Evolutionary conservation across 108 stramenopile genomes (phyloP), one percentile per base, ranked within the genome.

Genomic region (Discostella pseudostelligera): DNA sequence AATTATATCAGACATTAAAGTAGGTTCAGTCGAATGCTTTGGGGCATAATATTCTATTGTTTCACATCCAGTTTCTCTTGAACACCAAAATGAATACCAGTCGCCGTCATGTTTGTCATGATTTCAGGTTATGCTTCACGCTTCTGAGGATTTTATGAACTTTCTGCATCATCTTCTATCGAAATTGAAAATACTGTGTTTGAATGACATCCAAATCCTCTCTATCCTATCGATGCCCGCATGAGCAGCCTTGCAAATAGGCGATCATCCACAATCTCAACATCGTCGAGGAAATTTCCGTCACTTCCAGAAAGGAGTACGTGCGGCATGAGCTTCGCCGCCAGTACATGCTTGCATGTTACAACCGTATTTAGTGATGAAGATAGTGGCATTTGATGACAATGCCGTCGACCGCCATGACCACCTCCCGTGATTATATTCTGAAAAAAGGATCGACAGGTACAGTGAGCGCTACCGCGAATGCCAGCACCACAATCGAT

Each of bases 261-360:
- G 9, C 62, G 44, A 51, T 76, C 74, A 43, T 76, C 74, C 13
- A 76, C 43, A 42, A 57, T 17, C 39, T 76, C 74, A 24, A 59
- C 50, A 0, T 66, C 48, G 21, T 25, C 22, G 4, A 58, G 67
- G 19, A 50, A 29, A 37, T 32, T 26, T 8, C 56, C 74, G 8
- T 51, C 56, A 0, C 49, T 43, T 20, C 67, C 39, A 8, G 47
- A 24, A 16, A 62, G 74, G 19, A 76, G 62, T 26, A 76, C 32
- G 65, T 76, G 62, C 9, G 74, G 74, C 74, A 76, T 76, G n/a
- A 76, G 60, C 42, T 67, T 63, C 17, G 59, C 54, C 20, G 74
- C 74, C 36, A 76, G 62, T 13, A 76, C 50, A 43, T 75, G 74
- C 44, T 75, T 75, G 45, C 74, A 75, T 1, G 60, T n/a, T 16